Evolutionary conservation across 148 eudicot species (phyloP).

Genomic region (Fagopyrum tataricum): DNA sequence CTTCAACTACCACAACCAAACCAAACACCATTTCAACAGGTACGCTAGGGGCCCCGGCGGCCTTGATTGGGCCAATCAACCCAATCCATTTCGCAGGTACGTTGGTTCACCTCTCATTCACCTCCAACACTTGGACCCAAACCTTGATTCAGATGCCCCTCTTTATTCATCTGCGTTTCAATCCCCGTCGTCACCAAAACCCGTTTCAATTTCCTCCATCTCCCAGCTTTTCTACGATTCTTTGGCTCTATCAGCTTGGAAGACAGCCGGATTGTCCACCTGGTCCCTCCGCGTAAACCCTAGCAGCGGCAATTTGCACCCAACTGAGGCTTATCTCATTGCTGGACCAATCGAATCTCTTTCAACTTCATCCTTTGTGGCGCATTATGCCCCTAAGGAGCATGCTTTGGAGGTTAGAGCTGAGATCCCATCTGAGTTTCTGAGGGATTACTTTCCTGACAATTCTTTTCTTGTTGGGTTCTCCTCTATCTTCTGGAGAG

Average conservation of each 20-base stretch:
- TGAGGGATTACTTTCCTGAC: conserved; percentile 32
- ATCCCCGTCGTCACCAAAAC: conserved; percentile 49
- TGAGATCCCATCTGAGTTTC: conserved; percentile 44
- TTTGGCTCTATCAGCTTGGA: conserved; percentile 89
- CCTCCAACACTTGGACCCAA: conserved; percentile 38
- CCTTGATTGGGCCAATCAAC: conserved; percentile 92
- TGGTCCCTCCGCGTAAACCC: conserved; percentile 94
- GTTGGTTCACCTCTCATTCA: conserved; percentile 44
- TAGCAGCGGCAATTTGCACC: conserved; percentile 90
- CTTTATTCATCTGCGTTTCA: conserved; percentile 41
- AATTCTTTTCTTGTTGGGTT: conserved; percentile 68
- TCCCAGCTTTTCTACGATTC: conserved; percentile 74
- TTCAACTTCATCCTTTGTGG: conserved; percentile 49
- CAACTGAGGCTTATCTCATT: conserved; percentile 80
- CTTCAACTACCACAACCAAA: conserved; percentile 65
- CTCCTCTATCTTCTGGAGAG: conserved; percentile 87
- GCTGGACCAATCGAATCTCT: conserved; percentile 49
- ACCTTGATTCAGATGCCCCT: conserved; percentile 22
- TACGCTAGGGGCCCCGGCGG: conserved; percentile 59
- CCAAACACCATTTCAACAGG: conserved; percentile 66
- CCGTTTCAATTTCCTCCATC: conserved; percentile 41
- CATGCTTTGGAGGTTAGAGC: conserved; percentile 77
- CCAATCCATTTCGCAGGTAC: conserved; percentile 86
- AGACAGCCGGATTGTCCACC: conserved; percentile 61
- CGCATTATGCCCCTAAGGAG: conserved; percentile 84